phyloP scores from a whole-genome alignment of 2,329 filamentous ascomycete genomes.

The Ilyonectria mors-panacis region DNA sequence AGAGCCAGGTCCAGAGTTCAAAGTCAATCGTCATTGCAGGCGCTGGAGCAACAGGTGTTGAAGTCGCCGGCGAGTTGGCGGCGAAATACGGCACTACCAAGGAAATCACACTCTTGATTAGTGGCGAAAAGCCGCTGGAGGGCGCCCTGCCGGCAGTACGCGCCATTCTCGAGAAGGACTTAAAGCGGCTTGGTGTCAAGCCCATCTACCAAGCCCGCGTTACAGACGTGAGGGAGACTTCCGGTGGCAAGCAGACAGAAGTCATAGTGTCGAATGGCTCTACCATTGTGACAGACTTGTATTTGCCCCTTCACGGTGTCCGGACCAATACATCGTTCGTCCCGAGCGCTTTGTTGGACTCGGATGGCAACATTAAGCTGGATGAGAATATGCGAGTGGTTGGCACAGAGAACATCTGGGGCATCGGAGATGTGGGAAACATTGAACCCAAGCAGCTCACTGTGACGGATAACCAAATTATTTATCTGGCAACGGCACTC shows the following conservation, averaged over 20 bases:
- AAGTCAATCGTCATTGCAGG: conserved; percentile 57
- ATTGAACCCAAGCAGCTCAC: conserved; percentile 57
- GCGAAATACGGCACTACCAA: conserved; percentile 50
- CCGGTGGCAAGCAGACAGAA: conserved; percentile 23
- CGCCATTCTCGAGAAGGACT: conserved; percentile 41
- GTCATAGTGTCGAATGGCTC: conserved; percentile 51
- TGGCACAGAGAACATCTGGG: conserved; percentile 57
- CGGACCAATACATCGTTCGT: conserved; percentile 60
- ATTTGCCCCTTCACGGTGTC: conserved; percentile 62
- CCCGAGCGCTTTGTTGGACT: conserved; percentile 52
- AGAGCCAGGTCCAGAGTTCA: conserved; percentile 40
- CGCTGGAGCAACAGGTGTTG: conserved; percentile 56
- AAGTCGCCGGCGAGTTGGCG: conserved; percentile 56
- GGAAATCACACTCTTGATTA: conserved; percentile 47
- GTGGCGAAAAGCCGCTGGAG: conserved; percentile 38
- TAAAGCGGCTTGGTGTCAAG: conserved; percentile 47
- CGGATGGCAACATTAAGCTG: conserved; percentile 51
- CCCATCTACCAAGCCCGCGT: conserved; percentile 54
- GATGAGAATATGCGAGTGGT: conserved; percentile 52
- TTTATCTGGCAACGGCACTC: conserved; percentile 51
- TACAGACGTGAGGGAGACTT: conserved; percentile 27
- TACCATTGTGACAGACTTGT: conserved; percentile 54
- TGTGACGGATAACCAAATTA: conserved; percentile 51
- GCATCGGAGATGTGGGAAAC: conserved; percentile 59
- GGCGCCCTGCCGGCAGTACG: conserved; percentile 50